phyloP scores from a whole-genome alignment of 257 asterid genomes.

The Solanum megistacrolobum region DNA sequence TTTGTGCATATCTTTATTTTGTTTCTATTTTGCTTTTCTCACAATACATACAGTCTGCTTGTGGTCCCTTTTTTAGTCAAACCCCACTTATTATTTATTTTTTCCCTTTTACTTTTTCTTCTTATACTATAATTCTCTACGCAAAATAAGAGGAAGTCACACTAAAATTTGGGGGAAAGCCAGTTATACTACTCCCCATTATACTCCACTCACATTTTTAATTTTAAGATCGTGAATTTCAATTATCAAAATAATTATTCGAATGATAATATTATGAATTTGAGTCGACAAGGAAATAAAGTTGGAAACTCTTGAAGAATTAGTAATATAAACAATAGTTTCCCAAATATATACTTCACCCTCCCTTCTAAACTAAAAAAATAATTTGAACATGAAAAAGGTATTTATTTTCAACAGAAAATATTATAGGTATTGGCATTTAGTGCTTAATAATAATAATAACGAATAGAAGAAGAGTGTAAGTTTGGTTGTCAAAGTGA shows the following conservation, averaged over 20 bases:
- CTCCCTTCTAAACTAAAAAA: neutral
- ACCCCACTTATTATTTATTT: neutral
- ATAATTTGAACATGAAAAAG: no score
- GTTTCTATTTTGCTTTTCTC: neutral
- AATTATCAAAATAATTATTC: neutral
- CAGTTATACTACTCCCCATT: neutral
- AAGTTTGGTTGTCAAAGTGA: neutral
- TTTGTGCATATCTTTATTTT: conserved; percentile 1
- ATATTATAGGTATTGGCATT: neutral
- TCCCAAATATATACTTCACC: neutral
- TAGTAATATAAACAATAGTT: neutral
- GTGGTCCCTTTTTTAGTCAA: neutral
- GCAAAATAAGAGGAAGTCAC: neutral
- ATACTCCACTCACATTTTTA: neutral
- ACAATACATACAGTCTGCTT: neutral
- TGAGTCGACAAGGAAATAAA: no score
- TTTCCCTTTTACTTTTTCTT: neutral
- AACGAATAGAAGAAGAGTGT: neutral
- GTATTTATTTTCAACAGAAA: neutral
- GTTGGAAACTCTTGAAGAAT: neutral
- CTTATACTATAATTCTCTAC: neutral
- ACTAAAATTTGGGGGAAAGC: neutral
- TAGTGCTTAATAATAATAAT: neutral
- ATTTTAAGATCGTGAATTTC: no score
- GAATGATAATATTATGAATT: neutral